These are phyloP conservation scores for Thymus quinquecostatus DNA, from an alignment of 257 asterid species.

Conservation along the genomic window DNA sequence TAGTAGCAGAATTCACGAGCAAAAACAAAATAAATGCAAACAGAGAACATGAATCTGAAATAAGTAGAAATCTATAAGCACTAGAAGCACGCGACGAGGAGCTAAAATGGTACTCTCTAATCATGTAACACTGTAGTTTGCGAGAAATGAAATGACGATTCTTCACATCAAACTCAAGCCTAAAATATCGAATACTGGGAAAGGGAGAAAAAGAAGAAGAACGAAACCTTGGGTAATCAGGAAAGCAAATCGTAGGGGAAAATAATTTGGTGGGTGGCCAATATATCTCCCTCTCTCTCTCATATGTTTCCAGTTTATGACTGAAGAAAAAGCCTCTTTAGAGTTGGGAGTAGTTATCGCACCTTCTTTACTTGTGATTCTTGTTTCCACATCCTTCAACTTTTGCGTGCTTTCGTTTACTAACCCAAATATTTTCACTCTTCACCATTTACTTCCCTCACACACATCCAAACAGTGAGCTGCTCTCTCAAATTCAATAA, in stretches of 20 bases:
- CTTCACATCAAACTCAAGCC: slow-evolving; percentile 5
- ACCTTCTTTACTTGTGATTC: slow-evolving; percentile 25
- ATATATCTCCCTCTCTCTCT: slow-evolving; percentile 22
- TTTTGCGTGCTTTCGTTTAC: not conserved
- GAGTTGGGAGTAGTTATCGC: not conserved
- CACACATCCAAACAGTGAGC: no score
- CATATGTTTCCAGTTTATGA: slow-evolving; percentile 9
- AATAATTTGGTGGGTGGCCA: slow-evolving; percentile 28
- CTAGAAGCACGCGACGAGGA: not conserved
- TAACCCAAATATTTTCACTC: slow-evolving; percentile 3
- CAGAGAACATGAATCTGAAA: slow-evolving; percentile 26
- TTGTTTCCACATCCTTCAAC: slow-evolving; percentile 23
- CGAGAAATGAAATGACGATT: not conserved
- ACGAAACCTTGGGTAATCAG: slow-evolving; percentile 34
- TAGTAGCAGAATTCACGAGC: slow-evolving; percentile 24
- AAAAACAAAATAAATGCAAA: not conserved
- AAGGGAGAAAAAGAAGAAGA: slow-evolving; percentile 13
- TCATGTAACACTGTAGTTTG: not conserved
- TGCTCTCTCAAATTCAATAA: no score
- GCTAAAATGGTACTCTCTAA: not conserved
- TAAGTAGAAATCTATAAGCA: slow-evolving; percentile 22
- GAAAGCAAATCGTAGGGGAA: slow-evolving; percentile 34
- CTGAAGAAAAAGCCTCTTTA: no score
- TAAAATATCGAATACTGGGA: not conserved
- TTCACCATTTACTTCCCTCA: no score